Evolutionary conservation across 768 basidiomycete species (phyloP), one percentile per base, ranked within the genome.

Genomic region (Lactarius tabidus): DNA sequence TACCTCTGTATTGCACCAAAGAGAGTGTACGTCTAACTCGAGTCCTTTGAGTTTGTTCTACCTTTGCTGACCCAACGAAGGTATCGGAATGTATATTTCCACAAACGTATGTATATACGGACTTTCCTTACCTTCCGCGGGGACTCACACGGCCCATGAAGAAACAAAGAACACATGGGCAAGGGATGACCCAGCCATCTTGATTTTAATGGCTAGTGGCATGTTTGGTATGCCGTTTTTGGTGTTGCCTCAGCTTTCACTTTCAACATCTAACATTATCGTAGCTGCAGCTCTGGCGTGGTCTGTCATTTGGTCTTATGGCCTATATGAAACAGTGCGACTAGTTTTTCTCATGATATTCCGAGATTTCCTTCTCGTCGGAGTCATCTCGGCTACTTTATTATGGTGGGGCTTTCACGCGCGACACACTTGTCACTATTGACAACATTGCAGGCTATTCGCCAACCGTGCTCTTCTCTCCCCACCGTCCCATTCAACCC

Each of bases 151-250:
- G 53, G 43, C 69, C 41, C 55, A 51, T 45, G 67, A 77, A 91
- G 94, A 98, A 80, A 98, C 95, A 23, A 98, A 97, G 81, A 97
- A 98, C 75, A 93, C 91, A 18, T 98, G 95, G 95, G 94, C 95
- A 23, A 81, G 96, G 75, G 96, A 98, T 75, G 96, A 98, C 73
- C 96, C 96, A 26, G 96, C 96, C 31, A 94, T 97, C 68, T 82
- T 98, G 31, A 82, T 98, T 33, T 84, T 98, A 57, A 87, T 98
- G 52, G 83, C 84, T 57, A 89, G 84, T 52, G 93, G 88, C 74
- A 83, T 95, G 26, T 81, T 80, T 59, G 86, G 94, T 93, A 68
- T 59, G 82, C 77, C 15, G 38, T 26, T 18, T 9, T 51, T 7
- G n/a, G 2, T 55, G 31, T 45, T 26, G 17, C 15, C 39, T 12